Conservation (phyloP, 495 filamentous ascomycete species). For the Hypoxylon crocopeplum region DNA sequence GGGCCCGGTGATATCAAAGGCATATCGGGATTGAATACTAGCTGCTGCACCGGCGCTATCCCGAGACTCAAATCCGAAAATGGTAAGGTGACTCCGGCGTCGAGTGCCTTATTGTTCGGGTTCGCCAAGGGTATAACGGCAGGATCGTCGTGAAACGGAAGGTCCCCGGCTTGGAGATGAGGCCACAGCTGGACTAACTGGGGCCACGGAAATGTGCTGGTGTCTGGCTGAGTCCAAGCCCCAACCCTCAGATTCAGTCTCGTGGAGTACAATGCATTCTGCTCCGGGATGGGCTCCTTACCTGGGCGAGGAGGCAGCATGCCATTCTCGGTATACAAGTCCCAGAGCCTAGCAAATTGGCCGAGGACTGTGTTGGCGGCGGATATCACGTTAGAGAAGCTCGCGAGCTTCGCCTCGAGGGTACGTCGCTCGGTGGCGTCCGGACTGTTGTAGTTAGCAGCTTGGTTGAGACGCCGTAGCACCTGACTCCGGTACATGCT, state of each 20-base stretch:
- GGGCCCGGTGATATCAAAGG: no score
- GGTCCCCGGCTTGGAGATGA: neutral
- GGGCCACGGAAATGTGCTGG: conserved; percentile 2
- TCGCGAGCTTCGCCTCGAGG: neutral
- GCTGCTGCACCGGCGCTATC: no score
- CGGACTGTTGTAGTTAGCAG: no score
- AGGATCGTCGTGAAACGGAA: conserved; percentile 4
- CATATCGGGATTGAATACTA: no score
- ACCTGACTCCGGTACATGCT: neutral
- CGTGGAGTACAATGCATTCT: neutral
- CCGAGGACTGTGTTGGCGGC: neutral
- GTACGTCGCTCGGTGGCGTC: neutral
- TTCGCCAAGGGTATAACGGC: neutral
- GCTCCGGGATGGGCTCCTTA: neutral
- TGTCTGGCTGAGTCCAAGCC: neutral
- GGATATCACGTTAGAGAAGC: neutral
- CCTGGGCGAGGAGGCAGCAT: conserved; percentile 13
- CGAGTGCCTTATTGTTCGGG: no score
- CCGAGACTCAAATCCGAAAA: neutral
- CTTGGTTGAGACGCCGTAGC: neutral
- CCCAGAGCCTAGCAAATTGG: conserved; percentile 25
- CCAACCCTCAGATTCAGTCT: neutral
- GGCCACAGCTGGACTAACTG: neutral
- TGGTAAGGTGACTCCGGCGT: no score
- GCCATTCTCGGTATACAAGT: neutral